These are phyloP conservation scores for Diplodia seriata DNA, from an alignment of 2,329 filamentous ascomycete genomes.

Conservation along the genomic window DNA sequence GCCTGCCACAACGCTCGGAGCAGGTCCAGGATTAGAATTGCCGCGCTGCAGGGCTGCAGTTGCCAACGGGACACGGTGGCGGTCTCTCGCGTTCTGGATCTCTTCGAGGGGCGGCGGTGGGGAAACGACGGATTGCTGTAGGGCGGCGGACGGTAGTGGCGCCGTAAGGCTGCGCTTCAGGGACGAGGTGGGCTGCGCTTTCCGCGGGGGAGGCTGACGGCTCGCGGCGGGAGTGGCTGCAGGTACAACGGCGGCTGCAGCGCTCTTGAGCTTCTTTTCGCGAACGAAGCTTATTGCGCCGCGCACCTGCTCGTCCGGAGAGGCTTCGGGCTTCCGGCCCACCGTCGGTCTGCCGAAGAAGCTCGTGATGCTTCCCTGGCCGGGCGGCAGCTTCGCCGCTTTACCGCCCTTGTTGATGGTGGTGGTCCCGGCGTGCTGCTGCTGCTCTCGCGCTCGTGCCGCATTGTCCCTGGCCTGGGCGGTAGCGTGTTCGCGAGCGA, in stretches of 20 bases:
- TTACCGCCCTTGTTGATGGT: background rate
- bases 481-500: constrained; percentile 37
- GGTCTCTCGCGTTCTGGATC: constrained; percentile 2
- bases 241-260: background rate
- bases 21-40: too few species aligned
- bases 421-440: background rate
- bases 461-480: constrained; percentile 33
- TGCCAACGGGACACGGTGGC: background rate
- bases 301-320: constrained; percentile 18
- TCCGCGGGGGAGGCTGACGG: background rate
- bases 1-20: too few species aligned
- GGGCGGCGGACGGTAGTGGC: background rate
- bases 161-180: background rate
- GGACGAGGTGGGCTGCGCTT: background rate
- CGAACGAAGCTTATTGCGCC: constrained; percentile 18
- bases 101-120: constrained; percentile 13
- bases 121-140: background rate
- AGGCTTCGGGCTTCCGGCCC: constrained; percentile 34
- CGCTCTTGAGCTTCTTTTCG: constrained; percentile 30
- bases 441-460: constrained; percentile 33
- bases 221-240: background rate
- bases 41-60: background rate
- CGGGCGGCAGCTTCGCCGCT: constrained; percentile 43
- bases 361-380: constrained; percentile 60
- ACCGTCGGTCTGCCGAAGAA: constrained; percentile 55